Percentiles rank a stretch among this genome's conserved stretches.
These are phyloP conservation scores for Kodamaea hsintzibuensis DNA, from an alignment of 805 yeast species.

Conservation along the genomic window DNA sequence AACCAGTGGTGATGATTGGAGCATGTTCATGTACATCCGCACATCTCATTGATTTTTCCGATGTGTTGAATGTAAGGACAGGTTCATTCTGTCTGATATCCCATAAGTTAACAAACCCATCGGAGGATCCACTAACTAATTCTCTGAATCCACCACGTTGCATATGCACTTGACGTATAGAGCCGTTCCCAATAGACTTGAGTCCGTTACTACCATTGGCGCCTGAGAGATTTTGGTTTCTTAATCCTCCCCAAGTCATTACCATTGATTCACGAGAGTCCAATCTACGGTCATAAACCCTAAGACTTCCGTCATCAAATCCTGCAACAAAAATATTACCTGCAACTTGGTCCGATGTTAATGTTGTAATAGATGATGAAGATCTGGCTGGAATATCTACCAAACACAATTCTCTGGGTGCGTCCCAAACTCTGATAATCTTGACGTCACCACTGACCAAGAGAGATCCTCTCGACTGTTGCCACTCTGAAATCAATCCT, in stretches of 20 bases:
- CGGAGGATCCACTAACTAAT: constrained; percentile 76
- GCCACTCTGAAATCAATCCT: constrained; percentile 93
- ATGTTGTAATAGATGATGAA: constrained; percentile 79
- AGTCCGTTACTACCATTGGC: constrained; percentile 19
- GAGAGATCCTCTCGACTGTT: constrained; percentile 88
- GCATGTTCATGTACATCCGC: constrained; percentile 95
- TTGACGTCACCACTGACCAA: constrained; percentile 94
- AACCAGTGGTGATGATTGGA: constrained; percentile 87
- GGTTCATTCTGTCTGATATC: constrained; percentile 79
- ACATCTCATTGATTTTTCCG: constrained; percentile 55
- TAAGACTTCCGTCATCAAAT: constrained; percentile 82
- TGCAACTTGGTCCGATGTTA: constrained; percentile 94
- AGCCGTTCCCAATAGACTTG: constrained; percentile 41
- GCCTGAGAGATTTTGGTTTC: constrained; percentile 19
- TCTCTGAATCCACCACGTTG: constrained; percentile 96
- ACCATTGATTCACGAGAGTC: constrained; percentile 86
- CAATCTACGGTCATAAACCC: constrained; percentile 88
- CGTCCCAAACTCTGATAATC: constrained; percentile 93
- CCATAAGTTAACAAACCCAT: constrained; percentile 87
- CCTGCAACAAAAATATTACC: constrained; percentile 91
- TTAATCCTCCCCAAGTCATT: constrained; percentile 62
- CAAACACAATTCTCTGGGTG: constrained; percentile 85
- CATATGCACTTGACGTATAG: constrained; percentile 83
- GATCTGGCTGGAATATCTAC: constrained; percentile 91
- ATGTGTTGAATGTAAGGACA: constrained; percentile 58